Percentiles rank a stretch among this genome's conserved stretches.
These are phyloP conservation scores for Nothophaeocryptopus gaeumannii DNA, from an alignment of 2,329 filamentous ascomycete species.

Conservation along the genomic window DNA sequence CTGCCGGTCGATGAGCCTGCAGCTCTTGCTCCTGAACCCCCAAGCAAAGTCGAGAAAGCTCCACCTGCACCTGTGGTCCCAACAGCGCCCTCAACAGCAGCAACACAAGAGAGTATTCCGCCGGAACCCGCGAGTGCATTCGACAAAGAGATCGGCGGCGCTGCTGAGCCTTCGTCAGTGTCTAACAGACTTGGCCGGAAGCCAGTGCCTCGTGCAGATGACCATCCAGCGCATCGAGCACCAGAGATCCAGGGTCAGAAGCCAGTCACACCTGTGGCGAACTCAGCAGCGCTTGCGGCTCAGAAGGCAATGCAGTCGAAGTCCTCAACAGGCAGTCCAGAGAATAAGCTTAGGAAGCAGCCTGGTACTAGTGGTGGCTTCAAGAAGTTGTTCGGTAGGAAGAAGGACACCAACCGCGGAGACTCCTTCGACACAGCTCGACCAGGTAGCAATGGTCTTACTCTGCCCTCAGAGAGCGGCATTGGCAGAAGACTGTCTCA, in stretches of 20 bases:
- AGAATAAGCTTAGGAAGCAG: slow-evolving; percentile 39
- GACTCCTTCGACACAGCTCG: slow-evolving; percentile 52
- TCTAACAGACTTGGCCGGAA: slow-evolving; percentile 31
- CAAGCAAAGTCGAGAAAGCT: slow-evolving; percentile 16
- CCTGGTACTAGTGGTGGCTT: slow-evolving; percentile 48
- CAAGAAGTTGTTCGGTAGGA: slow-evolving; percentile 63
- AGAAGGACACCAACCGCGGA: slow-evolving; percentile 51
- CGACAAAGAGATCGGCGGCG: slow-evolving; percentile 23
- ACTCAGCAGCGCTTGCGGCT: slow-evolving; percentile 32
- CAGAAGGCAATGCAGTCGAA: slow-evolving; percentile 30
- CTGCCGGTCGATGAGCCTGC: slow-evolving; percentile 8
- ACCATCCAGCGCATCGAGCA: slow-evolving; percentile 45
- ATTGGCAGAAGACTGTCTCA: slow-evolving; percentile 42
- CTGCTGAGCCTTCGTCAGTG: slow-evolving; percentile 18
- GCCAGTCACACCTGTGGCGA: slow-evolving; percentile 30
- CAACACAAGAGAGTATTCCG: slow-evolving; percentile 3
- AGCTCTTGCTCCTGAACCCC: slow-evolving; percentile 10
- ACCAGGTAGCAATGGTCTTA: slow-evolving; percentile 23
- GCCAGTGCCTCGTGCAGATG: slow-evolving; percentile 33
- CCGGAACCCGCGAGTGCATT: slow-evolving; percentile 16
- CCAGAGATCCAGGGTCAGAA: slow-evolving; percentile 20
- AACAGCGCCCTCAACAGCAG: slow-evolving; percentile 3
- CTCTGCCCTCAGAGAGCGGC: slow-evolving; percentile 28
- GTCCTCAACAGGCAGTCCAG: slow-evolving; percentile 32
- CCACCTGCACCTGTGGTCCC: slow-evolving; percentile 7